Evolutionary conservation across 495 filamentous ascomycete genomes (phyloP).

Genomic region (Lophiotrema nucula): DNA sequence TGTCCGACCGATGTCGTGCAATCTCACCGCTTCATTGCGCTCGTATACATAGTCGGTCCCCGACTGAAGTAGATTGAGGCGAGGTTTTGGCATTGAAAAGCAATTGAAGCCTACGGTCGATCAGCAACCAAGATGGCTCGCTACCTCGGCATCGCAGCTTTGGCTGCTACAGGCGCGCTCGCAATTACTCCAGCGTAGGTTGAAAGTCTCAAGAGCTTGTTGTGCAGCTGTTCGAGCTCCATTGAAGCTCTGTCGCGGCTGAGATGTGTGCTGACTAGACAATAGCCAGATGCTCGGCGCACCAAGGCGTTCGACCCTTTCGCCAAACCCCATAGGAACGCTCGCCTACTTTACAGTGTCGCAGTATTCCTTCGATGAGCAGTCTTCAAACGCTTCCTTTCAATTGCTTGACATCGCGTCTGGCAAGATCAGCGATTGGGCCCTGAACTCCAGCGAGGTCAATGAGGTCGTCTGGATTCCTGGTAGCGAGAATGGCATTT

Average conservation of each 20-base stretch:
- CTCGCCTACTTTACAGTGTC: conserved; percentile 38
- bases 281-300: conserved; percentile 32
- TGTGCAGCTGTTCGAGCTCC: background rate
- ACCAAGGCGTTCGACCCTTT: conserved; percentile 17
- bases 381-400: conserved; percentile 40
- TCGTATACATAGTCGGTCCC: no score
- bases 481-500: conserved; percentile 43
- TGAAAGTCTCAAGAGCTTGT: background rate
- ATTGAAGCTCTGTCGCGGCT: background rate
- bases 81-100: background rate
- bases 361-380: conserved; percentile 50
- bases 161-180: conserved; percentile 19
- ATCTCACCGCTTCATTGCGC: background rate
- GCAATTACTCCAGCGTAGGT: conserved; percentile 28
- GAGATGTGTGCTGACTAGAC: background rate
- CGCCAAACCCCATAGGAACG: conserved; percentile 25
- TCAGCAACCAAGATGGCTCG: conserved; percentile 12
- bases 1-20: background rate
- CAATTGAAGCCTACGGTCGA: background rate
- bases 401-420: conserved; percentile 45
- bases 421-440: conserved; percentile 42
- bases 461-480: conserved; percentile 49
- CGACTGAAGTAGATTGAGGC: background rate
- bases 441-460: conserved; percentile 45
- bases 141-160: conserved; percentile 17